phyloP scores from a whole-genome alignment of 2,329 filamentous ascomycete genomes.

The Aspergillus sp. region DNA sequence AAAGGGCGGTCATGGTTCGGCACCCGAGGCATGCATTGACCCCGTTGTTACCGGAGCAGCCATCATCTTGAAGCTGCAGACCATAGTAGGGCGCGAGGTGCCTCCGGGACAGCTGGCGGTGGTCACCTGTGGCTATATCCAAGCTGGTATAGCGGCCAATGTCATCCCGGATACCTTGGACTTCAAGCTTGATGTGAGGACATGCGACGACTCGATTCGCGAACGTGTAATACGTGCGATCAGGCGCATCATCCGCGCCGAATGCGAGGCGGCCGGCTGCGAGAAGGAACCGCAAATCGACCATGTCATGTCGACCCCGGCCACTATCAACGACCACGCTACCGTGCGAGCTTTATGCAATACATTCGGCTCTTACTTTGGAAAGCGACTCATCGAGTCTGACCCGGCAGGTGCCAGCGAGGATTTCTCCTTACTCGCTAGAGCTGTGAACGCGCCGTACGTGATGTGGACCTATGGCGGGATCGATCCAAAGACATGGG shows the following conservation, averaged over 20 bases:
- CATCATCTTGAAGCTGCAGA: constrained; percentile 46
- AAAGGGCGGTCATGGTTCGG: constrained; percentile 47
- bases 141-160: constrained; percentile 48
- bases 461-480: constrained; percentile 61
- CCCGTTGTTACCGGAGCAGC: constrained; percentile 49
- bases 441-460: constrained; percentile 51
- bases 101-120: constrained; percentile 46
- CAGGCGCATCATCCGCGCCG: constrained; percentile 53
- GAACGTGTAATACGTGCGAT: constrained; percentile 42
- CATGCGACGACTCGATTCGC: constrained; percentile 34
- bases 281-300: constrained; percentile 48
- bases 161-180: constrained; percentile 48
- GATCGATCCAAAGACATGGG: constrained; percentile 51
- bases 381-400: constrained; percentile 39
- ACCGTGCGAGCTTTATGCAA: constrained; percentile 47
- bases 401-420: constrained; percentile 54
- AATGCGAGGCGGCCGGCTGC: constrained; percentile 54
- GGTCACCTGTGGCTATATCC: constrained; percentile 48
- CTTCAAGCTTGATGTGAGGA: constrained; percentile 47
- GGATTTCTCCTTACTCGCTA: constrained; percentile 60
- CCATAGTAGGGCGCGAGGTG: constrained; percentile 44
- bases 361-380: constrained; percentile 52
- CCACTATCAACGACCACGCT: constrained; percentile 55
- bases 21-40: constrained; percentile 50
- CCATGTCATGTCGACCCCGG: constrained; percentile 47